These are phyloP conservation scores for Zoysia matrella DNA, from an alignment of 202 grass and related monocot genomes.

Conservation along the genomic window DNA sequence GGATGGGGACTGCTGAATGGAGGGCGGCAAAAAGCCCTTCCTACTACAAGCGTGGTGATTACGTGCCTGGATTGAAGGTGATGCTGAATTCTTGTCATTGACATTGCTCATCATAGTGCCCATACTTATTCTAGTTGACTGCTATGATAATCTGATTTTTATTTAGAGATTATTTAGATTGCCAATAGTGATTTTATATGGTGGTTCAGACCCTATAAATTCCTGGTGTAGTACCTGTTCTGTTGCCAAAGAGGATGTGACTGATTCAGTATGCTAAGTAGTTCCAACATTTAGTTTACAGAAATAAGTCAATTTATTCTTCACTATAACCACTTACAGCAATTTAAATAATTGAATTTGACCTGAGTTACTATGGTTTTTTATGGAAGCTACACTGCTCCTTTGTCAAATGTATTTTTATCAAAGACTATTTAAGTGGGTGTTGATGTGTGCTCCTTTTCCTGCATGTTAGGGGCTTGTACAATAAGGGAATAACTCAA, in stretches of 20 bases:
- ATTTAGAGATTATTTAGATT: background rate
- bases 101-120: background rate
- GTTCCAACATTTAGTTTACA: background rate
- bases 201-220: background rate
- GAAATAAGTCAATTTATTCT: too few relatives aligned
- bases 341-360: background rate
- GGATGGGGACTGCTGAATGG: constrained; percentile 98
- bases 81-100: background rate
- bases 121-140: constrained; percentile 20
- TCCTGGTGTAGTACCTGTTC: background rate
- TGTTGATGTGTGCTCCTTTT: background rate
- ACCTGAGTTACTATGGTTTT: background rate
- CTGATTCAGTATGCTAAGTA: background rate
- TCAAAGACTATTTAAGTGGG: background rate
- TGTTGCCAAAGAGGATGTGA: background rate
- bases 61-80: constrained; percentile 97
- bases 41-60: constrained; percentile 98
- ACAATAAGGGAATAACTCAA: background rate
- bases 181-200: constrained; percentile 19
- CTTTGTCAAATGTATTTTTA: constrained; percentile 12
- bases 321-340: background rate
- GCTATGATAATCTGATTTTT: background rate
- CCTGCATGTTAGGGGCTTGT: background rate
- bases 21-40: constrained; percentile 84
- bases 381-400: background rate